A percentile compares a stretch with the other conserved stretches of the same genome.
phyloP scores from a whole-genome alignment of 2,329 filamentous ascomycete species.

The Trichoderma asperellum region DNA sequence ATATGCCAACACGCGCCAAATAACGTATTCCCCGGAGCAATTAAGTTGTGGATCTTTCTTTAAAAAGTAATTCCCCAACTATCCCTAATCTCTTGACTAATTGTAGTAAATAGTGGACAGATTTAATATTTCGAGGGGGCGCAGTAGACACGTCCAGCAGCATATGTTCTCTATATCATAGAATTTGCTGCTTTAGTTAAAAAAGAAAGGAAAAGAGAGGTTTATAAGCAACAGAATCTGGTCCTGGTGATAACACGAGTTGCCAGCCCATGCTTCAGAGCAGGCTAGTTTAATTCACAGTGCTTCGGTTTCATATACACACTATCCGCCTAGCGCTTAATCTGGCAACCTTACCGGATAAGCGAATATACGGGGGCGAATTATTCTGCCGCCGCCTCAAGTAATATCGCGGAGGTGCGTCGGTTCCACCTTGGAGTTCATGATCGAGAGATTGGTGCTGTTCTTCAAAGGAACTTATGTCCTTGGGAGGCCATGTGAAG shows the following conservation, averaged over 20 bases:
- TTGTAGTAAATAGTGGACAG: background rate
- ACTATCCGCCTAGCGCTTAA: background rate
- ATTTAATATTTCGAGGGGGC: background rate
- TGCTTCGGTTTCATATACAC: background rate
- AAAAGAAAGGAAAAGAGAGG: background rate
- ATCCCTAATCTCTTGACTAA: background rate
- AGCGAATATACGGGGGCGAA: background rate
- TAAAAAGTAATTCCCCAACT: background rate
- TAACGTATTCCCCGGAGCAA: too few relatives aligned
- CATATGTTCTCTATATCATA: background rate
- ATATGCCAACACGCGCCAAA: too few relatives aligned
- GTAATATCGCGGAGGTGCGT: background rate
- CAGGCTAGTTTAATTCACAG: background rate
- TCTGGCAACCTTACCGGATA: background rate
- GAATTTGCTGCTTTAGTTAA: background rate
- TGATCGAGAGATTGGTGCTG: background rate
- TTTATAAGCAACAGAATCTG: background rate
- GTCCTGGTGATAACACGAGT: background rate
- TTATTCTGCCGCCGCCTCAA: constrained; percentile 1
- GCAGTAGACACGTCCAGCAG: background rate
- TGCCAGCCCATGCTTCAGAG: background rate
- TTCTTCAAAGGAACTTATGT: constrained; percentile 10
- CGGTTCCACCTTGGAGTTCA: background rate
- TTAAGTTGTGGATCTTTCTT: too few relatives aligned
- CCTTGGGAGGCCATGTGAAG: constrained; percentile 5